These are phyloP conservation scores for Hammondia hammondi DNA, from an alignment of 169 alveolate species.

Conservation along the genomic window DNA sequence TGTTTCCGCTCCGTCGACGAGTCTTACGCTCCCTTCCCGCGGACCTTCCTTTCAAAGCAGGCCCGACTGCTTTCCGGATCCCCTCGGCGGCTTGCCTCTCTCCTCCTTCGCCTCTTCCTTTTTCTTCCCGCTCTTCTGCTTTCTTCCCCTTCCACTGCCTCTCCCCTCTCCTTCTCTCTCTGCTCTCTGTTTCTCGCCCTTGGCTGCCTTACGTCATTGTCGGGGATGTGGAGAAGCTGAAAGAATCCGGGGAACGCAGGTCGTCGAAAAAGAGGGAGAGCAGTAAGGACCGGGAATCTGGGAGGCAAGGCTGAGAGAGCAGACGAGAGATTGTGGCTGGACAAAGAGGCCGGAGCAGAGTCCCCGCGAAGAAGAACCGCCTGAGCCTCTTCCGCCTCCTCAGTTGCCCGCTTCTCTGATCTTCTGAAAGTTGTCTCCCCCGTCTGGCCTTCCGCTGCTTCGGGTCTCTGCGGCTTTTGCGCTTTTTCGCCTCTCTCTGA, in stretches of 20 bases:
- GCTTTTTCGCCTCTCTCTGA: not conserved
- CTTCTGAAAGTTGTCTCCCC: not conserved
- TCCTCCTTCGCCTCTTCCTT: not conserved
- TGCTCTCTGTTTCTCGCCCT: not conserved
- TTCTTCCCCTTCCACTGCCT: not conserved
- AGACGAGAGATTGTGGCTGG: not conserved
- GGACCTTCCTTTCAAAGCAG: no score
- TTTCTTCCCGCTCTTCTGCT: not conserved
- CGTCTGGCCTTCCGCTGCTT: not conserved
- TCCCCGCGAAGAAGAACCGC: not conserved
- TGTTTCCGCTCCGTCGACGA: no score
- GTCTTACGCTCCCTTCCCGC: no score
- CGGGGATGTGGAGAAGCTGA: constrained; percentile 83
- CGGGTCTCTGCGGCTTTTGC: not conserved
- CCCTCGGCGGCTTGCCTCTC: no score
- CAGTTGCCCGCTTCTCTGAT: not conserved
- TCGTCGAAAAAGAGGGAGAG: constrained; percentile 79
- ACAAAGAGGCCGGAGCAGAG: not conserved
- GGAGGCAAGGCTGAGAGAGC: constrained; percentile 51
- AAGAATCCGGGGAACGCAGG: constrained; percentile 87
- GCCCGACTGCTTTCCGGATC: not conserved
- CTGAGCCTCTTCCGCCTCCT: not conserved
- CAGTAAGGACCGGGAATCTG: constrained; percentile 74
- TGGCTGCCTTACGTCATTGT: constrained; percentile 62
- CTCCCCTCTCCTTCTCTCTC: not conserved